These are phyloP conservation scores for Crithidia acanthocephali DNA, from an alignment of 208 protist species.

Conservation along the genomic window DNA sequence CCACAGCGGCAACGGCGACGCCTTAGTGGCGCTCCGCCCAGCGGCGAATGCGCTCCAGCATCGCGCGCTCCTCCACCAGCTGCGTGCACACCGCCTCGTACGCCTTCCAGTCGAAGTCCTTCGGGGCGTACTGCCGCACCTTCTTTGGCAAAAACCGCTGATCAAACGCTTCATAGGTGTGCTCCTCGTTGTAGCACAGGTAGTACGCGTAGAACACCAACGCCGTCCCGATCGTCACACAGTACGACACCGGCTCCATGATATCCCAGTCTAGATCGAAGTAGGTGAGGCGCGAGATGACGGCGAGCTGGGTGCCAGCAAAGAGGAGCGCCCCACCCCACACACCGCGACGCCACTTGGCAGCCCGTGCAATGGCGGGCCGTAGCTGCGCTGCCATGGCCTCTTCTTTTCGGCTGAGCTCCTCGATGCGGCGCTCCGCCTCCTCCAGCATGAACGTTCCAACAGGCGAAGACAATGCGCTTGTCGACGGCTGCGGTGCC, in stretches of 20 bases:
- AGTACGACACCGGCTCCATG: constrained; percentile 91
- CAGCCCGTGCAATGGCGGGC: constrained; percentile 54
- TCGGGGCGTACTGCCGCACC: constrained; percentile 67
- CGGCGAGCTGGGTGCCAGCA: constrained; percentile 66
- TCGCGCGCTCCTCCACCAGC: constrained; percentile 47
- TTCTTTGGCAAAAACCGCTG: constrained; percentile 43
- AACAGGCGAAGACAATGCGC: not conserved
- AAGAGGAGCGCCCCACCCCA: constrained; percentile 70
- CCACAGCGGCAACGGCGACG: not conserved
- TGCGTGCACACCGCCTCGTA: constrained; percentile 53
- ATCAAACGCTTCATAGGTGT: constrained; percentile 67
- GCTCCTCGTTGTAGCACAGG: constrained; percentile 53
- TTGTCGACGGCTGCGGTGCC: too few relatives aligned
- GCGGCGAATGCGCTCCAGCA: constrained; percentile 42
- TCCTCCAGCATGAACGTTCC: constrained; percentile 52
- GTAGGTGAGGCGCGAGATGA: constrained; percentile 87
- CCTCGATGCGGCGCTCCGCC: constrained; percentile 37
- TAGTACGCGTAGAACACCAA: constrained; percentile 78
- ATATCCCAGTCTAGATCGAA: constrained; percentile 92
- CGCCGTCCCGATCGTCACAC: constrained; percentile 60
- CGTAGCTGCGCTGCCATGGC: constrained; percentile 43
- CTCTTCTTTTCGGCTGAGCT: constrained; percentile 38
- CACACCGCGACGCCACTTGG: constrained; percentile 59
- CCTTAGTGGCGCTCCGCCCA: constrained; percentile 58
- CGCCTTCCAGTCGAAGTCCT: constrained; percentile 71